A percentile compares a stretch with the other conserved stretches of the same genome.
phyloP scores from a whole-genome alignment of 805 yeast species.

The Candida bentonensis region DNA sequence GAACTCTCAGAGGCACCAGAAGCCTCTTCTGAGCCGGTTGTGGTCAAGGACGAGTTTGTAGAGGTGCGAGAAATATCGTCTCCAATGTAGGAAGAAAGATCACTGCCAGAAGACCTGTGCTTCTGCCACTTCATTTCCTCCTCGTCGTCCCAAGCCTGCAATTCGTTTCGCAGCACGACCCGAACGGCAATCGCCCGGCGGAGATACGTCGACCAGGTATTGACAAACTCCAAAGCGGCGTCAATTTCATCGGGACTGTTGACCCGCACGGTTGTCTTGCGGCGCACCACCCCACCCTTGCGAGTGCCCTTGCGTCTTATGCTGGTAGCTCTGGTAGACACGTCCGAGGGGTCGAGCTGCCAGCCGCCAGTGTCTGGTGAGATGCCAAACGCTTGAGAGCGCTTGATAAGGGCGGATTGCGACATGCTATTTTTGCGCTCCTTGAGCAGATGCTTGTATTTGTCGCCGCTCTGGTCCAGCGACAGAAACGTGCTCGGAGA shows the following conservation, averaged over 20 bases:
- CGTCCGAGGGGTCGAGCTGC: not conserved
- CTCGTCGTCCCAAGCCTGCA: conserved; percentile 2
- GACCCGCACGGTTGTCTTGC: not conserved
- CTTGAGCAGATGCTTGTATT: not conserved
- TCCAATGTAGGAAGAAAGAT: not conserved
- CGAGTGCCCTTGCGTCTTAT: not conserved
- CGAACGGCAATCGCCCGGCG: conserved; percentile 15
- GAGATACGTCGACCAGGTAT: conserved; percentile 15
- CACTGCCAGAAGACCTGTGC: not conserved
- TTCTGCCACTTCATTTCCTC: conserved; percentile 1
- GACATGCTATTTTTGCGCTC: not conserved
- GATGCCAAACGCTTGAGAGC: conserved; percentile 1
- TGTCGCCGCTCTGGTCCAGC: not conserved
- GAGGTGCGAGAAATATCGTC: not conserved
- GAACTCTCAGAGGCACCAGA: no score
- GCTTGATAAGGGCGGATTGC: not conserved
- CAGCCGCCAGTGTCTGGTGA: not conserved
- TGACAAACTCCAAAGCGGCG: conserved; percentile 13
- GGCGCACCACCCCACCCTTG: not conserved
- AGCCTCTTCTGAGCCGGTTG: not conserved
- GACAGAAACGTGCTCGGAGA: not conserved
- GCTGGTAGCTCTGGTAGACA: not conserved
- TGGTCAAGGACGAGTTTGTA: not conserved
- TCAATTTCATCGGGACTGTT: conserved; percentile 8
- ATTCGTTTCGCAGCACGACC: conserved; percentile 13